Base-by-base conservation (phyloP, 176 grass and related monocot species). In the Paspalum notatum region DNA sequence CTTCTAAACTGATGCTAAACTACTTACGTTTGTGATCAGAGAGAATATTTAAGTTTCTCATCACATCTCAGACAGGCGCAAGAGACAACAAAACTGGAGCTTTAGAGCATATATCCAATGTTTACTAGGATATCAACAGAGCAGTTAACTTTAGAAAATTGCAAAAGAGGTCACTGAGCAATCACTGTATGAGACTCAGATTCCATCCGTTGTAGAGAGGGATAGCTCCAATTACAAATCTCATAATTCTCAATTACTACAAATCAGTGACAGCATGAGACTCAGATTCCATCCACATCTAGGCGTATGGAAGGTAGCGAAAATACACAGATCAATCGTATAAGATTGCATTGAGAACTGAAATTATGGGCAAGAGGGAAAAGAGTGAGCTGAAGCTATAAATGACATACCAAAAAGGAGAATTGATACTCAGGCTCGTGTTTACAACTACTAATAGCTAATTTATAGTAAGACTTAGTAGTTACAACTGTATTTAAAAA, bases 121-220 rank as follows among this genome's bases (percentile, higher is more conserved):
- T 39, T 37, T 5, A 22, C 8, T 9, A 46, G 1, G 1, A 65
- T 48, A 0, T 52, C 12, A n/a, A 32, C 61, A 54, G 9, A 62
- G 14, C 60, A 49, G 40, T 17, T 21, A 68, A n/a, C n/a, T 68
- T 47, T 42, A 49, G 45, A 75, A 81, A 51, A 57, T 38, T 51
- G 25, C 50, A 37, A 6, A n/a, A 21, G 18, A 38, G 43, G 2
- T 60, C n/a, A 11, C 12, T 46, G 6, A 3, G 26, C 17, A 82
- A 82, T 25, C 1, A 5, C 1, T 37, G 16, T 14, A 32, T 5
- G 3, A 61, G n/a, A 72, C 4, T 42, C 64, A 57, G 16, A 60
- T 82, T 54, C 7, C 8, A 66, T 52, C 76, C 52, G 41, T 43
- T 68, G 4, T 15, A 17, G 55, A 78, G 45, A 79, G 64, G 20